Evolutionary conservation across 2,329 filamentous ascomycete species (phyloP).

Genomic region (Ramularia endophylla): DNA sequence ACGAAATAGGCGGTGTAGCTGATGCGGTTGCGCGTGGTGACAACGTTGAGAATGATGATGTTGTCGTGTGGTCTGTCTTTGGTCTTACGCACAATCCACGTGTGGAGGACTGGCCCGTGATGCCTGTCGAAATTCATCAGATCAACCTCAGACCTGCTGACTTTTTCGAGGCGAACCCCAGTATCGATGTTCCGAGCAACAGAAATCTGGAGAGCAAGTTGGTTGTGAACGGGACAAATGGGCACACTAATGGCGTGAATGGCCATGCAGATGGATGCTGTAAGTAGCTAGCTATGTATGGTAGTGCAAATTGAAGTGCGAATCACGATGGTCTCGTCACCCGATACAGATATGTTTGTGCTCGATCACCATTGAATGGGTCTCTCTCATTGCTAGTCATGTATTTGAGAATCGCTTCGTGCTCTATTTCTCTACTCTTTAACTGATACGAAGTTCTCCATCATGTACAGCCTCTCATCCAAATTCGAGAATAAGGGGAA

Average conservation of each 20-base stretch:
- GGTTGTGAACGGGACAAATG: slow-evolving; percentile 5
- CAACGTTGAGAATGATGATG: slow-evolving; percentile 38
- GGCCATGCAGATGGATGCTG: slow-evolving; percentile 9
- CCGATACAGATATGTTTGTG: too few relatives aligned
- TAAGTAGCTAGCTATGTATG: neutral
- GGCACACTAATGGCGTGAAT: slow-evolving; percentile 2
- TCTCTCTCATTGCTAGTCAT: too few relatives aligned
- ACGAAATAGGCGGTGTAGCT: slow-evolving; percentile 40
- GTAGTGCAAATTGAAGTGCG: neutral
- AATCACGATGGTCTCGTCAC: neutral
- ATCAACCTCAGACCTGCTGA: slow-evolving; percentile 46
- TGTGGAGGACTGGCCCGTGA: slow-evolving; percentile 48
- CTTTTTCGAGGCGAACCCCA: slow-evolving; percentile 50
- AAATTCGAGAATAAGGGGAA: too few relatives aligned
- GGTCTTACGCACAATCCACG: slow-evolving; percentile 48
- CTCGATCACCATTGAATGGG: too few relatives aligned
- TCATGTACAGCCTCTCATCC: too few relatives aligned
- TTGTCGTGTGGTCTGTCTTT: slow-evolving; percentile 48
- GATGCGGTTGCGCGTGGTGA: slow-evolving; percentile 41
- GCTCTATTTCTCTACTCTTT: too few relatives aligned
- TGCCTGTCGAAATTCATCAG: slow-evolving; percentile 45
- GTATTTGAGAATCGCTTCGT: too few relatives aligned
- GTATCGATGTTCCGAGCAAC: slow-evolving; percentile 45
- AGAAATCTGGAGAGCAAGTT: slow-evolving; percentile 14
- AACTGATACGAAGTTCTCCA: too few relatives aligned